Evolutionary conservation across 2,329 filamentous ascomycete species (phyloP).

Genomic region (Apiospora koreana): DNA sequence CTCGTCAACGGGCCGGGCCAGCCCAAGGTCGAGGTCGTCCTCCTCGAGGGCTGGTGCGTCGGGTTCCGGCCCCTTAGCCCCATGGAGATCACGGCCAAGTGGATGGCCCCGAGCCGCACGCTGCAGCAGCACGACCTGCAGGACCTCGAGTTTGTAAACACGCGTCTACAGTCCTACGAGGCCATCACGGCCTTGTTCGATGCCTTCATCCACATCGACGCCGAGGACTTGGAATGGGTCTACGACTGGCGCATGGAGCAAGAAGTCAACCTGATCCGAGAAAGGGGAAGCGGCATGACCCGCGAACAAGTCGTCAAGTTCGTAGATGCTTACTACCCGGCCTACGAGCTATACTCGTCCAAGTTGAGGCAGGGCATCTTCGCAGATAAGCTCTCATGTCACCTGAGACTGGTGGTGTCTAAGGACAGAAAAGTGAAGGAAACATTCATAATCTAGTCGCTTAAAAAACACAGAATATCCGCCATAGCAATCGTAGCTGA

Average conservation of each 20-base stretch:
- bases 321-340: slow-evolving; percentile 69
- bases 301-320: slow-evolving; percentile 78
- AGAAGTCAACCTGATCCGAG: slow-evolving; percentile 67
- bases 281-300: slow-evolving; percentile 77
- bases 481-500: not conserved
- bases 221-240: slow-evolving; percentile 72
- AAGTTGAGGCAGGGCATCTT: slow-evolving; percentile 61
- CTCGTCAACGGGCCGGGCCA: slow-evolving; percentile 53
- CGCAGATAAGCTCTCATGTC: slow-evolving; percentile 47
- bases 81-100: slow-evolving; percentile 51
- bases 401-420: slow-evolving; percentile 64
- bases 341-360: slow-evolving; percentile 69
- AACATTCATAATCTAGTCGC: slow-evolving; percentile 49
- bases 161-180: slow-evolving; percentile 55
- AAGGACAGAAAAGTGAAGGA: slow-evolving; percentile 61
- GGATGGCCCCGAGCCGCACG: slow-evolving; percentile 51
- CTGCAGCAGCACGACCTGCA: slow-evolving; percentile 46
- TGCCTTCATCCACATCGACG: slow-evolving; percentile 64
- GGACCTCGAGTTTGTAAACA: slow-evolving; percentile 18
- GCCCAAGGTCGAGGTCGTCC: slow-evolving; percentile 60
- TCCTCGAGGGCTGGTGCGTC: slow-evolving; percentile 91
- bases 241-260: slow-evolving; percentile 85
- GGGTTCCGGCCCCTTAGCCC: slow-evolving; percentile 70
- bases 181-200: slow-evolving; percentile 50
- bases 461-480: not conserved